Base-by-base conservation (phyloP, 345 rosid species). In the Corchorus olitorius region DNA sequence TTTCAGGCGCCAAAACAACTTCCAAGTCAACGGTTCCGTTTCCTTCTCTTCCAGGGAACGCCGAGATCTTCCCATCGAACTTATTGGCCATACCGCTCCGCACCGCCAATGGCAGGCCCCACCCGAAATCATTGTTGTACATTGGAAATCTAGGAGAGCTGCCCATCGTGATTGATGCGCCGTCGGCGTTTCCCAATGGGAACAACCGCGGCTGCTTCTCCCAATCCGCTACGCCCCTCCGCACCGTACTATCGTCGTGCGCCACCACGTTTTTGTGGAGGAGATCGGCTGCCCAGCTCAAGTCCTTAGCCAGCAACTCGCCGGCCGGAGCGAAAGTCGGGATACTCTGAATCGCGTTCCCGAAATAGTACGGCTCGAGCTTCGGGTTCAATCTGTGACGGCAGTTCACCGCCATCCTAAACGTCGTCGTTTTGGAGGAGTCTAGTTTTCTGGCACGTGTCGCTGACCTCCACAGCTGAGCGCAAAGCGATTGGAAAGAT, bases 121-220 rank as follows among this genome's bases (percentile, higher is more conserved):
- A 96, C 54, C 99, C 99, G 76, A 96, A 96, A 81, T 96, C 97
- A 66, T 93, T 96, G 48, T 87, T 77, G 78, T 93, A 96, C 99
- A 96, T 96, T 0, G 99, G 99, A 58, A 95, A 95, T 83, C 99
- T 86, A 58, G 99, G 98, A 6, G 99, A 95, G 78, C 99, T 95
- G 0, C 99, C 99, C 94, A 96, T 96, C 17, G 99, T 93, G 49
- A 96, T 92, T 45, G 97, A 93, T 35, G 99, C 99, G 3, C 99
- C 99, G 66, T 96, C 99, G 43, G 81, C 75, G 82, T 96, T 96
- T 12, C 99, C 99, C 2, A 96, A 81, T 14, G 98, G 99, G 22
- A 96, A 96, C 75, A 96, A 17, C 86, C 94, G 82, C 70, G 99
- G 99, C 43, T 86, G 77, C 15, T 65, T 87, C 79, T 92, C 99